Evolutionary conservation across 2,329 filamentous ascomycete species (phyloP), one percentile per base, ranked within the genome.

Genomic region (Sporothrix sp.): DNA sequence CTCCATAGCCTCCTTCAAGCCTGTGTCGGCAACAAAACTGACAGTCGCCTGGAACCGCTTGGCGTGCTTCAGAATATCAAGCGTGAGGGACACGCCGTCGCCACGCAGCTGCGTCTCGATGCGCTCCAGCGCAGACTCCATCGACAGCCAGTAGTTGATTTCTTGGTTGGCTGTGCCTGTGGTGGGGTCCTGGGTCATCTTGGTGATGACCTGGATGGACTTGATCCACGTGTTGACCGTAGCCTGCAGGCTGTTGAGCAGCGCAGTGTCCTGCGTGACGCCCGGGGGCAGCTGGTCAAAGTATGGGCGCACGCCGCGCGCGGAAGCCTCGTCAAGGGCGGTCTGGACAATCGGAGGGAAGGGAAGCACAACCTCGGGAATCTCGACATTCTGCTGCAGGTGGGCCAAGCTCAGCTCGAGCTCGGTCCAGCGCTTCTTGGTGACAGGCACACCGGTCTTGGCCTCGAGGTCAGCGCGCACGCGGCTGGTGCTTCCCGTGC

Each of bases 151-250:
- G 63, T 98, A 98, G 66, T 96, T 96, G 66, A 98, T 95, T 67
- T 99, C 93, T 66, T 97, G 93, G 51, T 87, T 91, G 28, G 93
- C 93, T 20, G 89, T 95, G 28, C 65, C 83, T 64, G 72, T 78
- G 4, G 74, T 72, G 1, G 87, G 82, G 60, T 98, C 93, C 61
- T 89, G 82, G 36, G 88, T 87, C 73, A 95, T 85, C 69, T 94
- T 94, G 35, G 93, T 98, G 59, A 96, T 94, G 43, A 85, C 84
- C 65, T 96, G 91, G 57, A 99, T 98, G 10, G 91, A 95, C 70
- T 95, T 95, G 70, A 98, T 98, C 93, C 93, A 99, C 56, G 84
- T 84, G 66, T 97, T 98, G 54, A 97, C 93, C 44, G 84, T 93
- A 46, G 87, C 84, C 65, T 97, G 93, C 33, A 99, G 74, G 59